Base-by-base conservation (phyloP, 140 eudicot genomes). In the Artemisia princeps region DNA sequence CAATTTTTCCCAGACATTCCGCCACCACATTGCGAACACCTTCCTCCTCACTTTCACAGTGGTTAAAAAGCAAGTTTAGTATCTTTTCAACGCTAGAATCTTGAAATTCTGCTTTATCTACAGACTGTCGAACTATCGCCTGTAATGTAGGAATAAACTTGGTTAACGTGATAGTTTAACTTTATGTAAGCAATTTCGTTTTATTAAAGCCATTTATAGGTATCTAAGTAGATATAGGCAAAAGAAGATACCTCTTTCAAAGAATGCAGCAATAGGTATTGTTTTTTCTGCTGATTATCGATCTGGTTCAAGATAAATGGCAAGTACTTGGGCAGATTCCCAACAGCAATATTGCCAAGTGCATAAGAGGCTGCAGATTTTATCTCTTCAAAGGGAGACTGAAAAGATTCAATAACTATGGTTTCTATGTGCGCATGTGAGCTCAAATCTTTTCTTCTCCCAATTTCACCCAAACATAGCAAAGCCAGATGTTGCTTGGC, bases 21-120 rank as follows among this genome's bases (percentile, higher is more conserved):
- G 99, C 97, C 15, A 94, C 99, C 54, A 94, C 97, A 78, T 94
- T 94, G n/a, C 97, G 90, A 24, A 89, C 99, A 65, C 99, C 99
- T 78, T 89, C 97, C 78, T 94, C 99, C 59, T 94, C 99, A 77
- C 97, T 94, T 89, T 94, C 97, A 62, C 95, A 86, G 77, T 94
- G 97, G 72, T 88, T 94, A 37, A 94, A 94, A 42, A 94, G 83
- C 81, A 89, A 79, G 76, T 74, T 79, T 37, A 90, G 91, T 63
- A 94, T 94, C 88, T 94, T 94, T 68, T 84, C 97, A 74, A 94
- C 96, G 74, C 97, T 86, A 2, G 94, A 84, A 75, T 84, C 94
- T 77, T 94, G 87, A 74, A 94, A 94, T 13, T 94, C 97, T 10
- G 99, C 90, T 81, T 89, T 89, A 82, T 89, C 99, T 44, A 84